A percentile compares a stretch with the other conserved stretches of the same genome.
phyloP scores from a whole-genome alignment of 2,329 filamentous ascomycete genomes.

The Pestalotiopsis sp. region DNA sequence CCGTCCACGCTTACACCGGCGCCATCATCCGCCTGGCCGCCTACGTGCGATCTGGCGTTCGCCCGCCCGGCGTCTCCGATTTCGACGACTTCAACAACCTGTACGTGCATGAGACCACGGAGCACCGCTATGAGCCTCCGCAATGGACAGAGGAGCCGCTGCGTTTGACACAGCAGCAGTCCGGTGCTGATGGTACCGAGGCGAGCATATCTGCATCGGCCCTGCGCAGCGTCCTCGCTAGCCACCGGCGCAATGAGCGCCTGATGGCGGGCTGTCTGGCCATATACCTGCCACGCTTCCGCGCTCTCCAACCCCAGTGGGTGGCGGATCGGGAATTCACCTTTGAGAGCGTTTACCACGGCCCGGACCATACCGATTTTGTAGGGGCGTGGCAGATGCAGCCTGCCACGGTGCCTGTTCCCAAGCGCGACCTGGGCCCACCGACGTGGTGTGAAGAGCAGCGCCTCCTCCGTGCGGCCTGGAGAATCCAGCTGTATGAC shows the following conservation, averaged over 20 bases:
- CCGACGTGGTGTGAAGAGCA: neutral
- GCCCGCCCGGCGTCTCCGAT: neutral
- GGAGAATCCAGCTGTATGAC: neutral
- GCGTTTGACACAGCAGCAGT: neutral
- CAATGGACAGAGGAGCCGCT: neutral
- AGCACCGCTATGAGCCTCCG: neutral
- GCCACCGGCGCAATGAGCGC: neutral
- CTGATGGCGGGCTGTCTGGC: neutral
- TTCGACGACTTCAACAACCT: neutral
- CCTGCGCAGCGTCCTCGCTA: neutral
- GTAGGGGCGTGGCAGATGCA: neutral
- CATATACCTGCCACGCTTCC: neutral
- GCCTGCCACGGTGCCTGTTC: neutral
- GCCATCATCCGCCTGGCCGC: neutral
- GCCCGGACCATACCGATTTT: neutral
- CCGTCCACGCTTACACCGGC: neutral
- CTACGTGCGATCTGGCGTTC: neutral
- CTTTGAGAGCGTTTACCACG: neutral
- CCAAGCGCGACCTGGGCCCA: neutral
- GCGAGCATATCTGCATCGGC: neutral
- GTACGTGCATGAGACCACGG: neutral
- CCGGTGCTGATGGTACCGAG: neutral
- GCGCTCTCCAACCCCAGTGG: neutral
- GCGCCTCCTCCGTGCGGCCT: neutral
- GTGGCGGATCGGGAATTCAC: neutral